Base-by-base conservation (phyloP, 495 filamentous ascomycete species). In the Aspergillus indologenus region DNA sequence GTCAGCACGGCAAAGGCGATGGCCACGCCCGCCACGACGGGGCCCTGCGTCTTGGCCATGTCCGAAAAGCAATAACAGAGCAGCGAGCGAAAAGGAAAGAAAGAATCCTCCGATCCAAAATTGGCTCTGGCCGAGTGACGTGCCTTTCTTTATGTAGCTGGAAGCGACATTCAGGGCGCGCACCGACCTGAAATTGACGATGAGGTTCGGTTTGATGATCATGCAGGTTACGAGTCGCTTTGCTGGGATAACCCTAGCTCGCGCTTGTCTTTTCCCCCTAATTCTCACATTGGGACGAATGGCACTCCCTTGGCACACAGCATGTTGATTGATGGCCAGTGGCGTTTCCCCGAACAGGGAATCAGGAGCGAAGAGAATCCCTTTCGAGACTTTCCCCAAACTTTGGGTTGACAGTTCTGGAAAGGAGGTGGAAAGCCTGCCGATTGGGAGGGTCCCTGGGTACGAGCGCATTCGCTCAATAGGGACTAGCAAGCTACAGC, bases 1-100 rank as follows among this genome's bases (percentile, higher is more conserved):
- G 69, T 73, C 52, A 75, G 45, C 8, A 63, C 47, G 15, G 72
- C 68, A 61, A 76, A 76, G n/a, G 64, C 67, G 47, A 75, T 29
- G n/a, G 64, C 60, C 45, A 76, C 61, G 18, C 66, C 71, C 6
- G 60, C 49, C 45, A 76, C 68, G 9, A 61, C 61, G 0, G 69
- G 69, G 34, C 70, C 71, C 34, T 72, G 69, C 11, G 74, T 69
- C 14, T 67, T 65, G 52, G 43, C 48, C 59, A 61, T 61, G 22
- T 23, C 47, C 15, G 22, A 18, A 17, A n/a, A 22, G 42, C 31
- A 12, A 51, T 23, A 43, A n/a, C 46, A 43, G 24, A 34, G n/a
- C 46, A 44, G 26, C 34, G 45, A 17, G 45, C 45, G 22, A 47
- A 40, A 42, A 14, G 40, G 34, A 23, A 54, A 14, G 14, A 29